phyloP scores from a whole-genome alignment of 2,329 filamentous ascomycete genomes.

The Arthrocladium fulminans region DNA sequence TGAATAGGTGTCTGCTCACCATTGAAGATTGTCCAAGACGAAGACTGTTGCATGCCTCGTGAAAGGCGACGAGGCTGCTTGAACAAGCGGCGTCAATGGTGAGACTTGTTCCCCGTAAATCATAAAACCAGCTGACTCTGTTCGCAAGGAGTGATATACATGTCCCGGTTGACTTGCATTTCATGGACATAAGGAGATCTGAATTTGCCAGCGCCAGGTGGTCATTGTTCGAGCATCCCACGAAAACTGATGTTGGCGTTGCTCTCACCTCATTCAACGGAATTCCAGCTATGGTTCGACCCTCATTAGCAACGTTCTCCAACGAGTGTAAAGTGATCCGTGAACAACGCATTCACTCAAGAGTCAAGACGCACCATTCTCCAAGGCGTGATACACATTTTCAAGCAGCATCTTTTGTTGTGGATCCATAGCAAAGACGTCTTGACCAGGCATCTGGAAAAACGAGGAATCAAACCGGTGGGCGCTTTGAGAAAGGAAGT shows the following conservation, averaged over 20 bases:
- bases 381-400: conserved; percentile 25
- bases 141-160: conserved; percentile 32
- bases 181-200: neutral
- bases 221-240: neutral
- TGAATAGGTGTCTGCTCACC: too few relatives aligned
- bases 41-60: conserved; percentile 9
- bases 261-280: neutral
- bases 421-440: conserved; percentile 14
- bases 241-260: neutral
- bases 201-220: neutral
- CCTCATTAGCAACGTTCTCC: too few relatives aligned
- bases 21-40: conserved; percentile 18
- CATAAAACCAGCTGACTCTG: conserved; percentile 22
- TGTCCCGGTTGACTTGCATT: conserved; percentile 24
- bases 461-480: conserved; percentile 28
- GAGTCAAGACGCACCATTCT: too few relatives aligned
- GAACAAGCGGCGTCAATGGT: conserved; percentile 15
- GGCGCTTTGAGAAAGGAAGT: conserved; percentile 26
- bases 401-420: conserved; percentile 27
- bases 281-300: too few relatives aligned
- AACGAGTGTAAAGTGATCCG: too few relatives aligned
- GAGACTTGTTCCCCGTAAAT: conserved; percentile 11
- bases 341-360: too few relatives aligned
- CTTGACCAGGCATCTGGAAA: conserved; percentile 28
- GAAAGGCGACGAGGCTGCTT: conserved; percentile 11